Evolutionary conservation across 2,329 filamentous ascomycete genomes (phyloP).

Genomic region (Aspergillus ruber): DNA sequence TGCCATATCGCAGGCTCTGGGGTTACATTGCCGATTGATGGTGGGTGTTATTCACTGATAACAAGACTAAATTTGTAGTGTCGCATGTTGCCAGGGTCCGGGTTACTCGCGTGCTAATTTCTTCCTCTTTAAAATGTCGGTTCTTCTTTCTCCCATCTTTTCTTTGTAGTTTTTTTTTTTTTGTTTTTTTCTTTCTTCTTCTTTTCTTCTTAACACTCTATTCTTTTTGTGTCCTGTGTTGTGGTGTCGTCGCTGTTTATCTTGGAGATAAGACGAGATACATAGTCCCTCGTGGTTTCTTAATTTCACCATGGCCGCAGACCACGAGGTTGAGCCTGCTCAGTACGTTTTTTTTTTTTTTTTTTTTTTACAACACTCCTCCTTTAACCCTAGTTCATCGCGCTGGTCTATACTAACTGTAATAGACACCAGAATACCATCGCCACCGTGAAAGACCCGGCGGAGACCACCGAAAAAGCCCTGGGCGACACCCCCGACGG

Average conservation of each 20-base stretch:
- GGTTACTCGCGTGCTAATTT: constrained; percentile 1
- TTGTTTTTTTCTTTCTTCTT: too few species aligned
- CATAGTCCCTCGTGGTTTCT: neutral
- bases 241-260: too few species aligned
- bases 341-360: neutral
- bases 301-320: constrained; percentile 19
- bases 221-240: neutral
- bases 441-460: constrained; percentile 19
- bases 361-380: neutral
- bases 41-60: too few species aligned
- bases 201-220: neutral
- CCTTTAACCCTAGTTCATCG: neutral
- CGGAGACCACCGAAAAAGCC: constrained; percentile 24
- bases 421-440: constrained; percentile 14
- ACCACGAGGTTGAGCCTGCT: constrained; percentile 21
- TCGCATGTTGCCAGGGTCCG: neutral
- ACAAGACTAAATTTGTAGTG: neutral
- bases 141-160: constrained; percentile 1
- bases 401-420: constrained; percentile 3
- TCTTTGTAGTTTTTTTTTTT: neutral
- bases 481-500: constrained; percentile 38
- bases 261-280: too few species aligned
- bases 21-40: neutral
- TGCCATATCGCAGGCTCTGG: neutral
- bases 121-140: neutral